Base-by-base conservation (phyloP, 1,284 basidiomycete genomes). In the Cutaneotrichosporon sp. region DNA sequence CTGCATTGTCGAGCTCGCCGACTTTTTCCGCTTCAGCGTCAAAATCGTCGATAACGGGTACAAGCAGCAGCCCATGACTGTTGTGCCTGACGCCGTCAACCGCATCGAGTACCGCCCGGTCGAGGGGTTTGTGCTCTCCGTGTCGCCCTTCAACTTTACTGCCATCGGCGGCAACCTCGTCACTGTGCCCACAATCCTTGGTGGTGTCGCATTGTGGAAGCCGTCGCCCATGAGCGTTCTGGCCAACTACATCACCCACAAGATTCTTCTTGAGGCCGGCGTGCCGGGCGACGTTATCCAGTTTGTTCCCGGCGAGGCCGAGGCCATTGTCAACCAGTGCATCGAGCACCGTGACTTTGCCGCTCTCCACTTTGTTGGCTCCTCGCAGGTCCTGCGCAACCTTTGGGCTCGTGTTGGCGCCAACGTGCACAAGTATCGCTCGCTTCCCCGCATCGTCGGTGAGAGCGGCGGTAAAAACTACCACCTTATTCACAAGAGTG, bases 41-140 rank as follows among this genome's bases (percentile, higher is more conserved):
- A 89, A 90, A 74, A 93, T 85, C 68, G 88, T 92, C 20, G 88
- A 93, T 73, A 87, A 93, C 61, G 78, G 94, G 58, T 94, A 94
- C 70, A 68, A 83, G 39, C 84, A 86, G 61, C 90, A 94, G 65
- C 91, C 90, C 1, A 70, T 83, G 1, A 86, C 85, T 77, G 91
- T 94, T 68, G 75, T 87, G 7, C 69, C 83, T 21, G 88, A 88
- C 22, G 79, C 43, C 8, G n/a, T 44, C 62, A 90, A 88, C 76
- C 89, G 90, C 37, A 81, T 85, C 38, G 91, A 94, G 75, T 94
- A 92, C 70, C 87, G 91, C 55, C 82, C 90, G 1, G 80, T 94
- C 15, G 90, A 94, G 75, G 91, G 90, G 14, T 94, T 94, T 73
- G 88, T 93, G n/a, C 80, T 94, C 42, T 91, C 91, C 4, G 85